Evolutionary conservation across 2,329 filamentous ascomycete genomes (phyloP), one percentile per base, ranked within the genome.

Genomic region (Microsporum ferrugineum): DNA sequence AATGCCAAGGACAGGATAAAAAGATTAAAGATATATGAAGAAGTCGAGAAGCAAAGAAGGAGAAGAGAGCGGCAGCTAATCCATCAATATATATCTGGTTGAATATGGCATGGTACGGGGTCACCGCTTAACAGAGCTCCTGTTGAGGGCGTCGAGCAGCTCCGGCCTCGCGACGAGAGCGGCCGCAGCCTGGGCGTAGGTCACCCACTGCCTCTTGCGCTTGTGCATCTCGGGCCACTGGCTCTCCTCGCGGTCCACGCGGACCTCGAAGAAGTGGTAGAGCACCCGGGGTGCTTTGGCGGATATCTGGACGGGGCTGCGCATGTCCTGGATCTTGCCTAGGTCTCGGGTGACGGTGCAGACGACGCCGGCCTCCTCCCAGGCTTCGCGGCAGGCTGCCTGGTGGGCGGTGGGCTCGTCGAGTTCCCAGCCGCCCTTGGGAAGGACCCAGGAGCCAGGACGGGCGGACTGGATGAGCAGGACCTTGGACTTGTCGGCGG

Each of bases 211-310:
- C 63, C 94, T 85, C 73, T 87, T 87, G 69, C 94, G 84, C 81
- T 96, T 97, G 75, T 95, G 85, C 78, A 83, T 88, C 79, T 99
- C 94, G 0, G 94, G 94, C 94, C 94, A 99, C 62, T 91, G 84
- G 14, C 81, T 79, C 74, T 94, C 88, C 77, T 96, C 89, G 69
- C 86, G 86, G 65, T 88, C 84, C 64, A 99, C 94, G n/a, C 84
- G 88, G 65, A 86, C 91, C 76, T 97, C 89, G 76, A 84, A 84
- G 67, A 84, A 77, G 63, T 85, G 83, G 62, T 79, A 79, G 41
- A 74, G 75, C 6, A 77, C 76, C 73, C 92, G 92, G 41, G 89
- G 89, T 5, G 89, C 81, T 57, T 79, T 72, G n/a, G 75, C 69
- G 33, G 79, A 80, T 64, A 83, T 71, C 65, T 82, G 75, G 27